phyloP scores from a whole-genome alignment of 306 rosid species.

The Elaeagnus macrophylla region DNA sequence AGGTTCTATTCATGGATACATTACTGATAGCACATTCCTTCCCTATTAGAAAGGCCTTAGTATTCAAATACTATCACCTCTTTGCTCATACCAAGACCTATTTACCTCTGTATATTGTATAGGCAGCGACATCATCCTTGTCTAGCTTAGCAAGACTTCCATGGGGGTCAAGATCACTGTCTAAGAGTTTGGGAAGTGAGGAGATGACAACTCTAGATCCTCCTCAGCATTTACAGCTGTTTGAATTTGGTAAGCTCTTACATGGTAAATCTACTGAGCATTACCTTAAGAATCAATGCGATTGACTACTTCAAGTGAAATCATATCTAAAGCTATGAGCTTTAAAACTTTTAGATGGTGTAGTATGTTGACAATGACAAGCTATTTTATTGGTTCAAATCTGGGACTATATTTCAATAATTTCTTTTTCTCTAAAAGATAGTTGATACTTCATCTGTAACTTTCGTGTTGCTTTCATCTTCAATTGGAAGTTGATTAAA shows the following conservation, averaged over 20 bases:
- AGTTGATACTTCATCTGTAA: constrained; percentile 1
- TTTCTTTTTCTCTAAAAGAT: constrained; percentile 3
- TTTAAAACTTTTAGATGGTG: neutral
- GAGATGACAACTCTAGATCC: constrained; percentile 28
- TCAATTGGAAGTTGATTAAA: neutral
- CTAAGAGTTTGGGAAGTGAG: constrained; percentile 22
- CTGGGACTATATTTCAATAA: neutral
- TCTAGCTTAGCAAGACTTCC: constrained; percentile 73
- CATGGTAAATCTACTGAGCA: neutral
- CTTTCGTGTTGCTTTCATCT: neutral
- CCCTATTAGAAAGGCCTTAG: neutral
- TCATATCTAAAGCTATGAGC: neutral
- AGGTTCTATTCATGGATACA: too few species aligned
- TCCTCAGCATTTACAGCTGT: constrained; percentile 62
- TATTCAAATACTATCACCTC: constrained; percentile 14
- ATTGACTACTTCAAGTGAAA: constrained; percentile 10
- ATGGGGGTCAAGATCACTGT: constrained; percentile 62
- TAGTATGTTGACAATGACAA: too few species aligned
- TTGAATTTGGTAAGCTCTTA: constrained; percentile 68
- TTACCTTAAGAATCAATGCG: neutral
- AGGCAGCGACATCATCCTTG: constrained; percentile 65
- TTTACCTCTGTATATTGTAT: constrained; percentile 19
- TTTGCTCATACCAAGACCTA: constrained; percentile 16
- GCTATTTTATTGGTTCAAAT: neutral
- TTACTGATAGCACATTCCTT: too few species aligned